phyloP scores from a whole-genome alignment of 2,329 filamentous ascomycete species.

The Alternaria hordeiaustralica region DNA sequence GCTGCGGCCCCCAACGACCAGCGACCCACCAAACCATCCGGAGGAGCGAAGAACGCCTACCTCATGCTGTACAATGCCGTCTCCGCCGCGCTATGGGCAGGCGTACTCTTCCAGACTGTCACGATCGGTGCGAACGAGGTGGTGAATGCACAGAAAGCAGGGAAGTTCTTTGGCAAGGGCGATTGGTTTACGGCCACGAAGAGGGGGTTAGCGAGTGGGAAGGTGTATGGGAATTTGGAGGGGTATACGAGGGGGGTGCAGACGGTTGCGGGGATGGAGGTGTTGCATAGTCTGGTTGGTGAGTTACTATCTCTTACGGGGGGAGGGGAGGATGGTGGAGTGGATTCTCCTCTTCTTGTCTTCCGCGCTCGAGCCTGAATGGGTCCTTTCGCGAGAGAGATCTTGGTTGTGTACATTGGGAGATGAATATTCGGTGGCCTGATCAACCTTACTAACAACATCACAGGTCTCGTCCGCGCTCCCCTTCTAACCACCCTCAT shows the following conservation, averaged over 20 bases:
- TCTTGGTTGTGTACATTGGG: too few relatives aligned
- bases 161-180: constrained; percentile 15
- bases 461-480: constrained; percentile 79
- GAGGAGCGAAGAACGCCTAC: constrained; percentile 58
- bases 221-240: constrained; percentile 68
- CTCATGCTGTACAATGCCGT: constrained; percentile 84
- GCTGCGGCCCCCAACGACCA: constrained; percentile 8
- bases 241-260: constrained; percentile 80
- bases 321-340: too few relatives aligned
- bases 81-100: constrained; percentile 78
- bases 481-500: constrained; percentile 84
- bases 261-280: constrained; percentile 81
- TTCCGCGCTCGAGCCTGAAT: too few relatives aligned
- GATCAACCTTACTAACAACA: neutral
- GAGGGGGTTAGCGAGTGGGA: constrained; percentile 41
- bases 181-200: constrained; percentile 10
- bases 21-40: constrained; percentile 2
- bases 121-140: constrained; percentile 54
- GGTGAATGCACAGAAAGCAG: constrained; percentile 17
- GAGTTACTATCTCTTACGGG: too few relatives aligned
- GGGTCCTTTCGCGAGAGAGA: too few relatives aligned
- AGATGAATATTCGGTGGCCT: too few relatives aligned
- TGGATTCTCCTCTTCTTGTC: too few relatives aligned
- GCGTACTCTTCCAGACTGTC: constrained; percentile 73
- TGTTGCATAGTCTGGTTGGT: constrained; percentile 82